A percentile compares a stretch with the other conserved stretches of the same genome.
These are phyloP conservation scores for Astragalus membranaceus DNA, from an alignment of 306 rosid species.

Conservation along the genomic window DNA sequence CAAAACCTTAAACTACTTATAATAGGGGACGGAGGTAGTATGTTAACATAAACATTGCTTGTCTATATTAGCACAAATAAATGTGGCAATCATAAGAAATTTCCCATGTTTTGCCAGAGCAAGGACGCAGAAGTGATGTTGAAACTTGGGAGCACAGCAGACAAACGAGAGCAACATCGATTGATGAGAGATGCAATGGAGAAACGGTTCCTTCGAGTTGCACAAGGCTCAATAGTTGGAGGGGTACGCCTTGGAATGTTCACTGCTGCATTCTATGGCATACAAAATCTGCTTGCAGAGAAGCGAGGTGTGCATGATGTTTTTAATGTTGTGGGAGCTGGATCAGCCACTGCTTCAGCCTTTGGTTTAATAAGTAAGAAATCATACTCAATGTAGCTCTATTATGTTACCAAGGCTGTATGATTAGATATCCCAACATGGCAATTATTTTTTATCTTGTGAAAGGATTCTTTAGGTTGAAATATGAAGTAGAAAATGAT, in stretches of 20 bases:
- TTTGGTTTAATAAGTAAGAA: slow-evolving; percentile 85
- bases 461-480: slow-evolving; percentile 5
- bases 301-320: slow-evolving; percentile 83
- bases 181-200: slow-evolving; percentile 98
- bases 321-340: slow-evolving; percentile 82
- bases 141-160: slow-evolving; percentile 92
- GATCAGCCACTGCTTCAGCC: slow-evolving; percentile 91
- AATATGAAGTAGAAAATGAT: slow-evolving; percentile 1
- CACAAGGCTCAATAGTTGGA: slow-evolving; percentile 77
- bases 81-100: slow-evolving; percentile 9
- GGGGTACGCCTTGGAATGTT: slow-evolving; percentile 91
- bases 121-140: slow-evolving; percentile 92
- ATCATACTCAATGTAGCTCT: background rate
- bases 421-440: background rate
- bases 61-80: background rate
- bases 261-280: slow-evolving; percentile 70
- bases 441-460: background rate
- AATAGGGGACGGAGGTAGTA: too few relatives aligned
- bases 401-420: background rate
- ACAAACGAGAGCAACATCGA: slow-evolving; percentile 83
- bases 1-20: too few relatives aligned
- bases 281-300: slow-evolving; percentile 82
- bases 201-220: slow-evolving; percentile 79
- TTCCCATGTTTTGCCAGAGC: slow-evolving; percentile 50
- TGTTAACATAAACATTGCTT: background rate